Evolutionary conservation across 2,329 filamentous ascomycete genomes (phyloP).

Genomic region (Ceratocystis colombiana): DNA sequence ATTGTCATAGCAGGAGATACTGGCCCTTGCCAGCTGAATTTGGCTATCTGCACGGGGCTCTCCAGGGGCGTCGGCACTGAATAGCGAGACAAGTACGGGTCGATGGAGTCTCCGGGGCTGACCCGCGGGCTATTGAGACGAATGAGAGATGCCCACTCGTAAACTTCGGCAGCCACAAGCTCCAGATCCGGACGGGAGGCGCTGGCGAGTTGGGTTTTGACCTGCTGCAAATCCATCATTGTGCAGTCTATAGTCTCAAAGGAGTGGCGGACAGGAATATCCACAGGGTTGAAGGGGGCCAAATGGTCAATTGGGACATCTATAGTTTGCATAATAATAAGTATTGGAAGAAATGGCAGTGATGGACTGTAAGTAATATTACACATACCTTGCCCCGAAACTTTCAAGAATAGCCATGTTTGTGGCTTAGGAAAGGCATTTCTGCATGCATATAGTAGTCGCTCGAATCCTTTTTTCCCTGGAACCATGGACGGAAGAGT

Average conservation of each 20-base stretch:
- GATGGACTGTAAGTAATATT: not conserved
- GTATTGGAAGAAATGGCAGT: not conserved
- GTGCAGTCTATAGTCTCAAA: conserved; percentile 43
- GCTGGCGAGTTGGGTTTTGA: conserved; percentile 27
- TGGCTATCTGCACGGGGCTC: conserved; percentile 35
- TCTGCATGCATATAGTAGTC: conserved; percentile 66
- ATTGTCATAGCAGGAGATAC: conserved; percentile 44
- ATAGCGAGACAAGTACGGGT: conserved; percentile 62
- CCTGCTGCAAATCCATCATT: conserved; percentile 32
- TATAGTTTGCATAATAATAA: conserved; percentile 13
- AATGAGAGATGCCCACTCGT: conserved; percentile 67
- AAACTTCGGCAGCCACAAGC: conserved; percentile 47
- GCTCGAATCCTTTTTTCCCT: conserved; percentile 73
- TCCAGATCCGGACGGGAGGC: conserved; percentile 26
- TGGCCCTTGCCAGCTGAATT: conserved; percentile 51
- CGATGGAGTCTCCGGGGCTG: conserved; percentile 46
- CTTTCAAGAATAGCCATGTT: conserved; percentile 70
- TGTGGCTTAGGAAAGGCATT: conserved; percentile 59
- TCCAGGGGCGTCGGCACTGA: conserved; percentile 24
- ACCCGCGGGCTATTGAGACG: conserved; percentile 57
- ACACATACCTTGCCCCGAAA: conserved; percentile 30
- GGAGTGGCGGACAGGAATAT: conserved; percentile 1
- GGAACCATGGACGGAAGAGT: conserved; percentile 64
- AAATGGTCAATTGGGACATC: conserved; percentile 16
- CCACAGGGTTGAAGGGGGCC: conserved; percentile 26